Evolutionary conservation across 805 yeast genomes (phyloP), one percentile per base, ranked within the genome.

Genomic region (Hanseniaspora clermontiae): DNA sequence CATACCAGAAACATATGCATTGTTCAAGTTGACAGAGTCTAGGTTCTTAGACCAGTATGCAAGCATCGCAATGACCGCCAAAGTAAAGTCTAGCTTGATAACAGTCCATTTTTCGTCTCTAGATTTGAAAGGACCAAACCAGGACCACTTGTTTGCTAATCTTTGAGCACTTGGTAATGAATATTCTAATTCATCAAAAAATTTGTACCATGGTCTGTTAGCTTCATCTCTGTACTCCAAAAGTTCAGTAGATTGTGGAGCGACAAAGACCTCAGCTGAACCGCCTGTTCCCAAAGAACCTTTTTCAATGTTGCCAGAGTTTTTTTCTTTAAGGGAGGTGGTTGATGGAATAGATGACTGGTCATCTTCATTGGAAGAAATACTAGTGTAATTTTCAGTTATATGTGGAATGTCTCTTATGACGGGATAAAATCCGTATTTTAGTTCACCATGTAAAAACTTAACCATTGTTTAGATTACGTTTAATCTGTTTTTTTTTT

Each of bases 1-100:
- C 78, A 84, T 73, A 20, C 86, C 84, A 17, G 82, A 76, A 43
- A 80, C 81, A 62, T 82, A 83, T 1, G 88, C 88, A 62, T 82
- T 81, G 59, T 75, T 76, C 57, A 83, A 65, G 65, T 83, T 83
- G 34, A 78, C 71, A 57, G 75, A 77, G 61, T 83, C 87, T 55
- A 83, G 67, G 60, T 77, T 77, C 62, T 81, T 82, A 57, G 82
- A 79, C 85, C 85, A 83, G 66, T 82, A 82, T 1, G 80, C 80
- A 58, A 80, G 66, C 65, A 81, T 76, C 0, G 83, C 73, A 60
- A 79, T 79, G 47, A 74, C 70, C 3, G 80, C 72, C 51, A 82
- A 65, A 46, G 78, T 63, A 14, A 78, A 59, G 61, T 81, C 85
- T 20, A 81, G 62, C 61, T 81, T 81, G 52, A 70, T 55, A 19